phyloP scores from a whole-genome alignment of 345 rosid species.

The Pseudoturritis turrita region DNA sequence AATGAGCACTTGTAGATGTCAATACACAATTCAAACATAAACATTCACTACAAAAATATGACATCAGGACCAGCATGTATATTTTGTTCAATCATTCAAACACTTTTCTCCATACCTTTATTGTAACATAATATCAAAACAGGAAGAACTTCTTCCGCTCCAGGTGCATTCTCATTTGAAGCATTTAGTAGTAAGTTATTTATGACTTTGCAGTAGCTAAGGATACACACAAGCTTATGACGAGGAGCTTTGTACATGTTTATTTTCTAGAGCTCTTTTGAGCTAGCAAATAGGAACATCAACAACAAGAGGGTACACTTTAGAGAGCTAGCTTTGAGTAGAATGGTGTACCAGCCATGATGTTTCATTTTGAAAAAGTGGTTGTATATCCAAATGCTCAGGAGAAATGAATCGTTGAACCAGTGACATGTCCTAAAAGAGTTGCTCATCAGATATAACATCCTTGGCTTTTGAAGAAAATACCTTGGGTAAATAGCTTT shows the following conservation, averaged over 20 bases:
- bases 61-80: slow-evolving; percentile 8
- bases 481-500: slow-evolving; percentile 79
- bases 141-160: slow-evolving; percentile 97
- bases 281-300: slow-evolving; percentile 45
- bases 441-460: slow-evolving; percentile 64
- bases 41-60: background rate
- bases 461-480: slow-evolving; percentile 90
- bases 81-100: background rate
- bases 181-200: slow-evolving; percentile 74
- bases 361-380: slow-evolving; percentile 78
- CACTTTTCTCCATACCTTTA: slow-evolving; percentile 87
- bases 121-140: slow-evolving; percentile 81
- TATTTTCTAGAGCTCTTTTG: slow-evolving; percentile 94
- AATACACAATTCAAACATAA: background rate
- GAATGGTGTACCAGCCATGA: slow-evolving; percentile 76
- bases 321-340: background rate
- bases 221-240: slow-evolving; percentile 91
- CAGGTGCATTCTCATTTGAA: slow-evolving; percentile 78
- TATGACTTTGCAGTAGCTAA: slow-evolving; percentile 95
- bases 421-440: slow-evolving; percentile 72
- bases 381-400: slow-evolving; percentile 78
- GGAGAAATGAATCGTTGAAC: slow-evolving; percentile 86
- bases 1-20: background rate
- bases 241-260: slow-evolving; percentile 97
- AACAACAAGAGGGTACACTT: background rate